These are phyloP conservation scores for Brassica nigra DNA, from an alignment of 345 rosid species.

Conservation along the genomic window DNA sequence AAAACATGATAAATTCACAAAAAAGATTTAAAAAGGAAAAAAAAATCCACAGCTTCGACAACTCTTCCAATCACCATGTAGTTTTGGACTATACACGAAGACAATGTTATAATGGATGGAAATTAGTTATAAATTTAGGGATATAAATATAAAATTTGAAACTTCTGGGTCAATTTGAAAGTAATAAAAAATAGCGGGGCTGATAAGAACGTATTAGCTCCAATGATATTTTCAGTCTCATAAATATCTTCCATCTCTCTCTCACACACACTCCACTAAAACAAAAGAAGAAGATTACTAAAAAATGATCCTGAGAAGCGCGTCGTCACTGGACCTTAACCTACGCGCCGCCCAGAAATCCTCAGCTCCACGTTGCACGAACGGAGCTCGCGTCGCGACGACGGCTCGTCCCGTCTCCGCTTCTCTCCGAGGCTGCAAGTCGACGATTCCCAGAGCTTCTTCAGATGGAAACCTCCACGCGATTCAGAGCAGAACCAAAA, in stretches of 20 bases:
- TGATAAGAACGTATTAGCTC: constrained; percentile 2
- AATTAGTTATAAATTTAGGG: background rate
- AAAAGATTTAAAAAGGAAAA: too few species aligned
- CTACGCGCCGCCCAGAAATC: constrained; percentile 49
- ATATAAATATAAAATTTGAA: background rate
- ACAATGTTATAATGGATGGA: too few species aligned
- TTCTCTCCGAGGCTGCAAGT: constrained; percentile 27
- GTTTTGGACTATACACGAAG: too few species aligned
- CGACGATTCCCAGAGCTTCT: constrained; percentile 33
- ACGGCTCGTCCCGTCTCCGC: constrained; percentile 42
- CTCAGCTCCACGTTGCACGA: constrained; percentile 28
- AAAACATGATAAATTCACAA: too few species aligned
- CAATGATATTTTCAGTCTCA: constrained; percentile 13
- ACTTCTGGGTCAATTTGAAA: background rate
- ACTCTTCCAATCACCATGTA: background rate
- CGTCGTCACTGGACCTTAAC: constrained; percentile 51
- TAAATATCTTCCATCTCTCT: constrained; percentile 33
- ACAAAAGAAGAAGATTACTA: background rate
- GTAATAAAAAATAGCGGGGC: background rate
- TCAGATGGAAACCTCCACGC: constrained; percentile 35
- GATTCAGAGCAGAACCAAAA: constrained; percentile 16
- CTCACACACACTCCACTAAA: constrained; percentile 19
- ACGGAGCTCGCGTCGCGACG: constrained; percentile 46
- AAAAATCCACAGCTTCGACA: too few species aligned
- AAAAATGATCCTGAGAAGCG: constrained; percentile 57